Evolutionary conservation across 2,329 filamentous ascomycete genomes (phyloP).

Genomic region (Curvularia hawaiiensis): DNA sequence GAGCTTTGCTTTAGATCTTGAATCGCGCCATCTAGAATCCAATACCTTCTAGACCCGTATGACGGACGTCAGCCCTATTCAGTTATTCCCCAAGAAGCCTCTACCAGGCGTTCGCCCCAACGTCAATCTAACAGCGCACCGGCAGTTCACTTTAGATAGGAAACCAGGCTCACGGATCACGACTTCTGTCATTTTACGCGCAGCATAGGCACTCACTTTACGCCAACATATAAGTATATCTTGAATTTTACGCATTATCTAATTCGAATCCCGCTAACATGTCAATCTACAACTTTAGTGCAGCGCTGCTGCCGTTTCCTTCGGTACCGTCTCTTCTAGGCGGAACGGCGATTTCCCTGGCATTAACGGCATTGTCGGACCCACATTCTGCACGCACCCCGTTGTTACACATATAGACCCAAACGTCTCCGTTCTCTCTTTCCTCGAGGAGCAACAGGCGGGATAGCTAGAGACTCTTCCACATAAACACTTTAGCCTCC

Average conservation of each 20-base stretch:
- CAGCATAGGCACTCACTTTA: not conserved
- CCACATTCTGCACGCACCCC: conserved; percentile 37
- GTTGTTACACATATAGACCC: conserved; percentile 25
- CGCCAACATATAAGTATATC: not conserved
- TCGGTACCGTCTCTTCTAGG: conserved; percentile 30
- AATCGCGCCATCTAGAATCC: not conserved
- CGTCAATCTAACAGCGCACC: not conserved
- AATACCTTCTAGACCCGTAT: not conserved
- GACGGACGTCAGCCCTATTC: not conserved
- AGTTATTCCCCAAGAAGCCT: not conserved
- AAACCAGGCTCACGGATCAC: not conserved
- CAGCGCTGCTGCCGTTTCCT: conserved; percentile 24
- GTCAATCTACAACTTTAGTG: not conserved
- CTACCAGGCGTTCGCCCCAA: not conserved
- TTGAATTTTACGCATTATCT: not conserved
- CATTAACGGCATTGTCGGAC: conserved; percentile 29
- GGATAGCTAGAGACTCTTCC: conserved; percentile 16
- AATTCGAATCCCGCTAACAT: not conserved
- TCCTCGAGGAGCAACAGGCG: conserved; percentile 3
- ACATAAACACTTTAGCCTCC: conserved; percentile 36
- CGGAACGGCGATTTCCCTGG: conserved; percentile 26
- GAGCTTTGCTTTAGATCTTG: not conserved
- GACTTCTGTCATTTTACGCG: conserved; percentile 1
- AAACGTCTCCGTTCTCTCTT: conserved; percentile 18
- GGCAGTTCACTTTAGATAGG: not conserved